Conservation (phyloP, 306 rosid species). For the Urtica urens region DNA sequence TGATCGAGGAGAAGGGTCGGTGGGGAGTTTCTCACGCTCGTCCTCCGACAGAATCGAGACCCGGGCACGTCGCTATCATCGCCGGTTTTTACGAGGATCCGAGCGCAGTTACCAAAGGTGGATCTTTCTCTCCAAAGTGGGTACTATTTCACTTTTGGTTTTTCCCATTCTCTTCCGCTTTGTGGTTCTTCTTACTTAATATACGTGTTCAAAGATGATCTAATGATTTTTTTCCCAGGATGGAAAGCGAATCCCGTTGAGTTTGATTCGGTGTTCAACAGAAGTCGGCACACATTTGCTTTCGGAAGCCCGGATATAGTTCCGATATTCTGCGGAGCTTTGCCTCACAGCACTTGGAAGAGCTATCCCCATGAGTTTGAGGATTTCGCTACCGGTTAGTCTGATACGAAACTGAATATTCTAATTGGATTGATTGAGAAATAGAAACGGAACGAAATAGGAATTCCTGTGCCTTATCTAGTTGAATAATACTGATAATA, state of each 20-base stretch:
- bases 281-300: slow-evolving; percentile 62
- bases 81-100: slow-evolving; percentile 97
- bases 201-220: no score
- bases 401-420: background rate
- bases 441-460: no score
- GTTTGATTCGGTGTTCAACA: slow-evolving; percentile 80
- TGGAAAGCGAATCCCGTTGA: slow-evolving; percentile 97
- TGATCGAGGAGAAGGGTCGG: slow-evolving; percentile 60
- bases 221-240: slow-evolving; percentile 42
- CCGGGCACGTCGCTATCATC: slow-evolving; percentile 76
- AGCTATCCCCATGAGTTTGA: slow-evolving; percentile 73
- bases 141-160: background rate
- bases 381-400: slow-evolving; percentile 76
- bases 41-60: slow-evolving; percentile 92
- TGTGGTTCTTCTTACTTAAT: slow-evolving; percentile 7
- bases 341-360: slow-evolving; percentile 81
- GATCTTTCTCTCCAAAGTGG: background rate
- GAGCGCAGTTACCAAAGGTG: slow-evolving; percentile 88
- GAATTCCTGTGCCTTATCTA: no score
- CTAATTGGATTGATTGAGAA: background rate
- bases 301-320: slow-evolving; percentile 88
- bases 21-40: slow-evolving; percentile 98
- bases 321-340: slow-evolving; percentile 73
- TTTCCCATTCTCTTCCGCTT: background rate
- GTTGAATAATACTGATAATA: no score